These are phyloP conservation scores for Paralagenidium karlingii DNA, from an alignment of 352 stramenopile genomes.

Conservation along the genomic window DNA sequence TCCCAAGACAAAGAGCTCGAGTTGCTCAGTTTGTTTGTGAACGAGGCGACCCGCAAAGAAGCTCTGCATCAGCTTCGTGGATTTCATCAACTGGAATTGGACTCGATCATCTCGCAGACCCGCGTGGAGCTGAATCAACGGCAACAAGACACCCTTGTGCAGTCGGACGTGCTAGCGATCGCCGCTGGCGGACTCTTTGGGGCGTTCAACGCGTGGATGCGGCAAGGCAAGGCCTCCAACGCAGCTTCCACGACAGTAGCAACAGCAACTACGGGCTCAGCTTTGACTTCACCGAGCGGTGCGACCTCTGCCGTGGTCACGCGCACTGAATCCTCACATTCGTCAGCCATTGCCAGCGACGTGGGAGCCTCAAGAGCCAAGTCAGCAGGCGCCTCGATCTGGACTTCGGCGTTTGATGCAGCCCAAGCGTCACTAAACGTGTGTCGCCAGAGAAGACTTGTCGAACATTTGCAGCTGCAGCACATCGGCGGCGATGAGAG, in stretches of 20 bases:
- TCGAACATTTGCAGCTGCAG: constrained; percentile 57
- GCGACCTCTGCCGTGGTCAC: background rate
- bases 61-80: no score
- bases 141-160: no score
- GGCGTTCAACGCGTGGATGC: constrained; percentile 57
- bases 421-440: constrained; percentile 66
- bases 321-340: no score
- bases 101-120: no score
- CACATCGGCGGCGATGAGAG: constrained; percentile 49
- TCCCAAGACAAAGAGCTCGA: no score
- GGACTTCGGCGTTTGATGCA: constrained; percentile 58
- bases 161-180: constrained; percentile 52
- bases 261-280: constrained; percentile 1
- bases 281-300: no score
- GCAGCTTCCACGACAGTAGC: background rate
- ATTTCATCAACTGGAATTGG: no score
- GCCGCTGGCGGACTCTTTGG: constrained; percentile 46
- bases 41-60: no score
- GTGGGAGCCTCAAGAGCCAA: no score
- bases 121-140: no score
- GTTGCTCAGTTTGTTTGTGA: no score
- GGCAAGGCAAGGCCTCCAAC: constrained; percentile 4
- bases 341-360: no score
- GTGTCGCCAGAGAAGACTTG: constrained; percentile 33
- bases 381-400: constrained; percentile 43